phyloP scores from a whole-genome alignment of 2,329 filamentous ascomycete genomes.

The Pseudogymnoascus sp. region DNA sequence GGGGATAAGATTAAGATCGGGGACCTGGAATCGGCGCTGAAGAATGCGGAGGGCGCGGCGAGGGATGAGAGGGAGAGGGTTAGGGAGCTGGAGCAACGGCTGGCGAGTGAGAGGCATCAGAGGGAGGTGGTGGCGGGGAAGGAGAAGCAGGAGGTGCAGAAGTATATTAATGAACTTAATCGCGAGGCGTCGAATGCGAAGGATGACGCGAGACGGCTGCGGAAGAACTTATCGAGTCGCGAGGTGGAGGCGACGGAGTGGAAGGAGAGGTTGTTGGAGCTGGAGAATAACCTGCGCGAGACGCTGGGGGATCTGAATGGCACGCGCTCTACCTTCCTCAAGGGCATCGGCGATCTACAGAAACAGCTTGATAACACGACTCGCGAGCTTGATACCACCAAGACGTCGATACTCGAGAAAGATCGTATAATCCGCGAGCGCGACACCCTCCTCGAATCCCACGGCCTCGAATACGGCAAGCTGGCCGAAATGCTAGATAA shows the following conservation, averaged over 20 bases:
- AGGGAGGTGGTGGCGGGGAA: constrained; percentile 76
- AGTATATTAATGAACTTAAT: constrained; percentile 88
- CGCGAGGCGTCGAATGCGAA: constrained; percentile 70
- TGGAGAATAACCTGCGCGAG: constrained; percentile 81
- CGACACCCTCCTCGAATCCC: constrained; percentile 78
- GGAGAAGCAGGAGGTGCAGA: constrained; percentile 92
- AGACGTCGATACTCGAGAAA: constrained; percentile 75
- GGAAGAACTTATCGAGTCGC: constrained; percentile 71
- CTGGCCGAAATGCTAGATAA: constrained; percentile 84
- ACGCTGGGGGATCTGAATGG: constrained; percentile 81
- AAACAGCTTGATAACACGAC: constrained; percentile 78
- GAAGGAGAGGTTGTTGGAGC: constrained; percentile 82
- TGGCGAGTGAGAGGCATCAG: constrained; percentile 74
- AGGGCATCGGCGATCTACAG: constrained; percentile 79
- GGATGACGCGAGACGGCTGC: constrained; percentile 74
- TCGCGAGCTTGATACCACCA: constrained; percentile 71
- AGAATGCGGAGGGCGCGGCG: constrained; percentile 68
- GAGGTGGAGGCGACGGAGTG: constrained; percentile 85
- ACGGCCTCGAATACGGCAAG: constrained; percentile 77
- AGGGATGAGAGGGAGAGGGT: constrained; percentile 74
- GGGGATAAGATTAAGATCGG: constrained; percentile 96
- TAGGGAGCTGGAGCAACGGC: constrained; percentile 62
- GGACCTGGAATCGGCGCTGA: constrained; percentile 76
- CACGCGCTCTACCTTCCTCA: constrained; percentile 75
- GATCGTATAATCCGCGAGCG: constrained; percentile 84